A percentile compares a stretch with the other conserved stretches of the same genome.
These are phyloP conservation scores for Cryptococcus hybrid DNA, from an alignment of 1,284 basidiomycete genomes.

Conservation along the genomic window DNA sequence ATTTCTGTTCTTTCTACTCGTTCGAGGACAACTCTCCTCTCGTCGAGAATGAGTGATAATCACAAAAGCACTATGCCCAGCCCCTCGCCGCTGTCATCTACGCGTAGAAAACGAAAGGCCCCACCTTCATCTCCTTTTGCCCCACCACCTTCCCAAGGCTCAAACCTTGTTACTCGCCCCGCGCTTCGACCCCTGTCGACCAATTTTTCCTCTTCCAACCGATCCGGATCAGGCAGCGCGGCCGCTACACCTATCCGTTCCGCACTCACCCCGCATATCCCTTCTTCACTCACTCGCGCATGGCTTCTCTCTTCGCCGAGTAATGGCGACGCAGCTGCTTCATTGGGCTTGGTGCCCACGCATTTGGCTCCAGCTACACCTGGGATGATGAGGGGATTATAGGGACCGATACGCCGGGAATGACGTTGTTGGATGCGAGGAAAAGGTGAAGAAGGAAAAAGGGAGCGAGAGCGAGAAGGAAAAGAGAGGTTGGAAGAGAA, in stretches of 20 bases:
- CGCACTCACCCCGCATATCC: constrained; percentile 1
- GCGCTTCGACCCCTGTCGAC: constrained; percentile 1
- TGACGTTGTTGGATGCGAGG: no score
- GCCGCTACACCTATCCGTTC: constrained; percentile 1
- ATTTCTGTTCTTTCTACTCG: background rate
- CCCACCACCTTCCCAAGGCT: background rate
- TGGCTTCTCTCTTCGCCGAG: constrained; percentile 17
- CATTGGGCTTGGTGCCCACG: constrained; percentile 15
- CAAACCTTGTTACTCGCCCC: background rate
- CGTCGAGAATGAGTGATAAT: background rate
- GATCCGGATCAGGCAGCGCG: background rate
- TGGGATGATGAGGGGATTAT: background rate
- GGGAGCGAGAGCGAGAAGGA: no score
- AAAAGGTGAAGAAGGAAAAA: no score
- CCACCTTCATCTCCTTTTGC: constrained; percentile 7
- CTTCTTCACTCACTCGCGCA: constrained; percentile 7
- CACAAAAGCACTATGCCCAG: constrained; percentile 11
- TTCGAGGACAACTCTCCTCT: background rate
- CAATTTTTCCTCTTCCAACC: background rate
- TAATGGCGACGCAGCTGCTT: constrained; percentile 10
- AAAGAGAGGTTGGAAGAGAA: no score
- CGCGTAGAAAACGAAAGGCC: constrained; percentile 11
- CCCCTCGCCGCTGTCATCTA: constrained; percentile 10
- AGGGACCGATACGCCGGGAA: no score
- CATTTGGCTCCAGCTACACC: constrained; percentile 17